phyloP scores from a whole-genome alignment of 371 early-diverging fungal species.

The Lichtheimia ramosa region DNA sequence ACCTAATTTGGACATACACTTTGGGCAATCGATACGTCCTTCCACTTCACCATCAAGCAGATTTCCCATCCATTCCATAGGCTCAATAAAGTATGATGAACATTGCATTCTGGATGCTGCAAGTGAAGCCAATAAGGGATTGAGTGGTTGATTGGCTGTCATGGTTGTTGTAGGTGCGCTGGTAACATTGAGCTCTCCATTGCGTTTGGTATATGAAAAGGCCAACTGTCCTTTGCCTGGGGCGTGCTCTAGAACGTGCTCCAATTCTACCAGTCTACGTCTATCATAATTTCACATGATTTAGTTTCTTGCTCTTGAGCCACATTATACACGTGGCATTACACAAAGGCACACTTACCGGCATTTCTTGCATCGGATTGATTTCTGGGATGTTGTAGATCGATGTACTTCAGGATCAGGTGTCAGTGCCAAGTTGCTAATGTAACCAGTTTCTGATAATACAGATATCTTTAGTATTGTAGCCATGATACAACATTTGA shows the following conservation, averaged over 20 bases:
- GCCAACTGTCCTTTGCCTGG: slow-evolving; percentile 72
- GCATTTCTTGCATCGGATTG: slow-evolving; percentile 53
- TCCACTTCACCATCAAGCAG: slow-evolving; percentile 61
- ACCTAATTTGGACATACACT: slow-evolving; percentile 82
- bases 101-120: slow-evolving; percentile 50
- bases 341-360: slow-evolving; percentile 13
- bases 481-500: slow-evolving; percentile 2
- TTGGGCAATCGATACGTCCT: slow-evolving; percentile 82
- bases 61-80: slow-evolving; percentile 81
- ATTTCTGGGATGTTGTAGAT: slow-evolving; percentile 14
- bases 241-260: slow-evolving; percentile 71
- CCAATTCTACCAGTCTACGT: slow-evolving; percentile 55
- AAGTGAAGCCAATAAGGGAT: slow-evolving; percentile 45
- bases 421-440: slow-evolving; percentile 50
- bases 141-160: slow-evolving; percentile 23
- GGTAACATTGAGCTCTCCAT: slow-evolving; percentile 39
- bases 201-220: slow-evolving; percentile 73
- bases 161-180: slow-evolving; percentile 14
- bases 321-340: not conserved
- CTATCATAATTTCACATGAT: slow-evolving; percentile 16
- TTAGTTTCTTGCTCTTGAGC: not conserved
- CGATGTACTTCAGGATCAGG: slow-evolving; percentile 44
- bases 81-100: slow-evolving; percentile 82
- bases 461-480: slow-evolving; percentile 5
- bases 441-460: slow-evolving; percentile 39